Conservation (phyloP, 2,329 filamentous ascomycete genomes). For the Exophiala sp. region DNA sequence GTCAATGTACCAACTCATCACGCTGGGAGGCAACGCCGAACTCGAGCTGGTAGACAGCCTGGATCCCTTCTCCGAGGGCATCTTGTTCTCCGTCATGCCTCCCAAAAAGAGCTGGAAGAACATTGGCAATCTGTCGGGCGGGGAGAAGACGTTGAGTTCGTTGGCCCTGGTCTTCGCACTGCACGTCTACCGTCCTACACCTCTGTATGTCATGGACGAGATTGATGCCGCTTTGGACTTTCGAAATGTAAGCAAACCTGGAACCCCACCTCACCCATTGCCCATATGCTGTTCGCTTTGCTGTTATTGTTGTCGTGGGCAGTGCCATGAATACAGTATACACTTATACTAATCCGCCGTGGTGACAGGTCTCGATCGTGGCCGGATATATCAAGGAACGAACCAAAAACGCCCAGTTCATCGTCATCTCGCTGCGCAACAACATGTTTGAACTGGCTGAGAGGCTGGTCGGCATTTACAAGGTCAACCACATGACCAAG, state of each 20-base stretch:
- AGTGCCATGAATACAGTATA: too few species aligned
- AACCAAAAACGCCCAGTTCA: constrained; percentile 98
- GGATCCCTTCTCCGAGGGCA: constrained; percentile 94
- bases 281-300: too few species aligned
- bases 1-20: constrained; percentile 99
- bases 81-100: constrained; percentile 96
- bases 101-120: constrained; percentile 99
- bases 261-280: constrained; percentile 4
- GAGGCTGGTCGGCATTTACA: constrained; percentile 93
- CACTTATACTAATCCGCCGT: too few species aligned
- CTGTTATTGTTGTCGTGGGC: too few species aligned
- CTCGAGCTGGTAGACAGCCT: constrained; percentile 92
- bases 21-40: constrained; percentile 97
- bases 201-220: constrained; percentile 98
- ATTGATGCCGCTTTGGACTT: constrained; percentile 98
- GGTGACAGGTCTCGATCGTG: constrained; percentile 77
- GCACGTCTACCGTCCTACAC: constrained; percentile 96
- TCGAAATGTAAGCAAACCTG: constrained; percentile 68
- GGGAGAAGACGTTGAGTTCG: constrained; percentile 92
- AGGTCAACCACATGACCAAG: constrained; percentile 98
- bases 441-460: constrained; percentile 99
- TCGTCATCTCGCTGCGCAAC: constrained; percentile 94
- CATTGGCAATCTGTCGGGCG: constrained; percentile 89
- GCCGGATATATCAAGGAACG: constrained; percentile 98
- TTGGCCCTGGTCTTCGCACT: constrained; percentile 94